Conservation (phyloP, 352 stramenopile genomes). For the Pythium guiyangense region DNA sequence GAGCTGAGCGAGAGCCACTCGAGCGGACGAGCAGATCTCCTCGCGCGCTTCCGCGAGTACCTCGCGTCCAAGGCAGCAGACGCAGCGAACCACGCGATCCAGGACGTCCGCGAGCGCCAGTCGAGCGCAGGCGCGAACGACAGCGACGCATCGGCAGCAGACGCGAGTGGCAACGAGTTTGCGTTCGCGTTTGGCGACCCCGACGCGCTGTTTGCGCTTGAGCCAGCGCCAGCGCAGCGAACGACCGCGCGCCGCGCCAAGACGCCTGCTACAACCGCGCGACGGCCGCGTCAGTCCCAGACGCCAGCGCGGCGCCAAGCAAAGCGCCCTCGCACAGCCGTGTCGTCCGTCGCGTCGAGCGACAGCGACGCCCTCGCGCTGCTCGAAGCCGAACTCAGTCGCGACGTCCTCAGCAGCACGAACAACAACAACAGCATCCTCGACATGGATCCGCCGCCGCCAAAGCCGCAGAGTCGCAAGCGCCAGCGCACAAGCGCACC, state of each 20-base stretch:
- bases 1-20: conserved; percentile 6
- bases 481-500: not conserved
- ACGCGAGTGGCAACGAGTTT: not conserved
- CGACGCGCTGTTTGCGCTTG: not conserved
- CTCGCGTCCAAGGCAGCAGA: conserved; percentile 1
- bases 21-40: conserved; percentile 7
- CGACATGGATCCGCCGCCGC: not conserved
- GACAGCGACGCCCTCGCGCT: conserved; percentile 33
- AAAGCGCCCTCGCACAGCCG: not conserved
- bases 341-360: conserved; percentile 21
- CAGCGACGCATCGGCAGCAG: not conserved
- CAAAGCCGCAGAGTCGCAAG: not conserved
- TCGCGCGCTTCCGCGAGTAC: conserved; percentile 3
- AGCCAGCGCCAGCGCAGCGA: not conserved
- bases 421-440: not conserved
- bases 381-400: conserved; percentile 39
- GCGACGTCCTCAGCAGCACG: conserved; percentile 6
- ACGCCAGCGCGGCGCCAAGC: not conserved
- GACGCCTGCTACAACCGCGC: not conserved
- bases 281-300: not conserved
- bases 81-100: not conserved
- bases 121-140: not conserved
- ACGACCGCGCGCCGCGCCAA: too few species aligned
- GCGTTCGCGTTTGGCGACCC: conserved; percentile 5
- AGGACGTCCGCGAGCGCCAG: not conserved